Evolutionary conservation across 352 stramenopile genomes (phyloP).

Genomic region (Phytophthora quininea): DNA sequence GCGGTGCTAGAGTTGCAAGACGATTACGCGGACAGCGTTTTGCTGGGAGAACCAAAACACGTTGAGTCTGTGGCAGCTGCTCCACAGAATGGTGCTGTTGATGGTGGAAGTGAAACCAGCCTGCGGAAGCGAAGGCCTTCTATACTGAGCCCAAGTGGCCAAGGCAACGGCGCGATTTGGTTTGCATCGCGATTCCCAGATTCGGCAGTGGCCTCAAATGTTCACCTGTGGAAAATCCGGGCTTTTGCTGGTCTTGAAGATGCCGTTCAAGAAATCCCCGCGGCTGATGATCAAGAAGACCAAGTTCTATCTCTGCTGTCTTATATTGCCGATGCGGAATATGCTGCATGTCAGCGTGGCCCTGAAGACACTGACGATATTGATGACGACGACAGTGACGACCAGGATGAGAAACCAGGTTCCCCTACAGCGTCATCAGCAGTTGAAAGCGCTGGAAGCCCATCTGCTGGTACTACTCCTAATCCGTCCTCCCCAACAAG

Average conservation of each 20-base stretch:
- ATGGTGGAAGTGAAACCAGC: constrained; percentile 21
- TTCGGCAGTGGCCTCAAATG: constrained; percentile 75
- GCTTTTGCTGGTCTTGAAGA: constrained; percentile 58
- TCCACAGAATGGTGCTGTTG: constrained; percentile 9
- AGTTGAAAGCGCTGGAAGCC: constrained; percentile 3
- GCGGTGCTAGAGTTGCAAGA: constrained; percentile 75
- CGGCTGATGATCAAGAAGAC: constrained; percentile 63
- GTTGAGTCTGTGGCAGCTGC: neutral
- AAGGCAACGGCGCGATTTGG: constrained; percentile 65
- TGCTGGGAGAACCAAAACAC: constrained; percentile 37
- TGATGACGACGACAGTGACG: constrained; percentile 59
- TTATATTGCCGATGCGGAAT: constrained; percentile 87
- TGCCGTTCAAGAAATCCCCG: constrained; percentile 61
- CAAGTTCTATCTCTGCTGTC: constrained; percentile 84
- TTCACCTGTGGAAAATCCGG: constrained; percentile 83
- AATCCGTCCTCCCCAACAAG: constrained; percentile 15
- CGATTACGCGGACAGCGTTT: constrained; percentile 54
- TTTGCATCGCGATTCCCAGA: constrained; percentile 84
- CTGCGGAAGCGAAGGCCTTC: constrained; percentile 23
- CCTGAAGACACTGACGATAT: constrained; percentile 48
- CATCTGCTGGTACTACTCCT: constrained; percentile 3
- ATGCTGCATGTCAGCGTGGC: constrained; percentile 69
- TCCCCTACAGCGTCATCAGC: constrained; percentile 10
- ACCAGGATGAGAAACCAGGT: constrained; percentile 28
- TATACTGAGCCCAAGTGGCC: constrained; percentile 20